phyloP scores from a whole-genome alignment of 192 early-diverging fungal genomes.

The Coemansia sp. region DNA sequence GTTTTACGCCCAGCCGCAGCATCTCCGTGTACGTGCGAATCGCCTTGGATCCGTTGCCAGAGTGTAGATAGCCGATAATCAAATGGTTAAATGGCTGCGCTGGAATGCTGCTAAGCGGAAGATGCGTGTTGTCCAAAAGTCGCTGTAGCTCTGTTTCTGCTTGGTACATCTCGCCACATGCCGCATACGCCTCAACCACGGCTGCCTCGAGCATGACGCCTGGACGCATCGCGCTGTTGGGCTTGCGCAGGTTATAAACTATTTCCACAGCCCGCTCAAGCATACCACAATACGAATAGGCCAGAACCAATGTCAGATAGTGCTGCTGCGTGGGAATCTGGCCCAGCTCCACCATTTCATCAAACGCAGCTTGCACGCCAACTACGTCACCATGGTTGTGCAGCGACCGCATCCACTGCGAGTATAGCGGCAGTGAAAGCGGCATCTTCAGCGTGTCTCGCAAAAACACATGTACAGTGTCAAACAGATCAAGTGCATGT shows the following conservation, averaged over 20 bases:
- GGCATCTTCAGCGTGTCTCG: conserved; percentile 34
- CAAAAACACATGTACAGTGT: conserved; percentile 32
- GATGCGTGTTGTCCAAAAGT: conserved; percentile 25
- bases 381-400: conserved; percentile 44
- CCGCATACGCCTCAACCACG: conserved; percentile 41
- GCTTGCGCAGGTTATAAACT: conserved; percentile 38
- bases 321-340: conserved; percentile 48
- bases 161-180: conserved; percentile 31
- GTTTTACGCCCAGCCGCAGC: conserved; percentile 69
- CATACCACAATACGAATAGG: conserved; percentile 42
- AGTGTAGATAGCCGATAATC: conserved; percentile 37
- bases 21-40: conserved; percentile 79
- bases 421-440: conserved; percentile 45
- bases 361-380: conserved; percentile 43
- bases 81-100: conserved; percentile 47
- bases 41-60: conserved; percentile 63
- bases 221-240: conserved; percentile 21
- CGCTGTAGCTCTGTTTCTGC: conserved; percentile 40
- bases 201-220: conserved; percentile 37
- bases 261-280: conserved; percentile 41
- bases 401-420: conserved; percentile 45
- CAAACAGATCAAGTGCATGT: conserved; percentile 49
- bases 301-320: conserved; percentile 43
- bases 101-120: conserved; percentile 30
- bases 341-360: conserved; percentile 43